Base-by-base conservation (phyloP, 371 early-diverging fungal genomes). In the Mortierella sp. region DNA sequence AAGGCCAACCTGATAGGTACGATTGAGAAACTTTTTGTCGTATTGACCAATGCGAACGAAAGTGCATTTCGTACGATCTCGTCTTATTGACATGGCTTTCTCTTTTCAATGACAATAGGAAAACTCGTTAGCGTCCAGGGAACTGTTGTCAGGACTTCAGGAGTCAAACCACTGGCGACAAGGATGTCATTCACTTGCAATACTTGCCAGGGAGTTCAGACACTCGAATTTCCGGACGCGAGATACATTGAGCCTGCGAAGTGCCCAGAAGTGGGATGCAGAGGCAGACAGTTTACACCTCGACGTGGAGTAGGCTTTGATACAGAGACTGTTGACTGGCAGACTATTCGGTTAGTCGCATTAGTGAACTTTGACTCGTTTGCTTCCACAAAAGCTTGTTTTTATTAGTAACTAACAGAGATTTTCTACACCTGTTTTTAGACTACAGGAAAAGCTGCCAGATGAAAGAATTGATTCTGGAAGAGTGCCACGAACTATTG, bases 401-500 rank as follows among this genome's bases (percentile, higher is more conserved):
- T 34, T 16, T 28, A 14, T n/a, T 55, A 11, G 38, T 74, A 2
- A 45, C 44, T 42, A 63, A 48, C 24, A 26, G 5, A 26, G 38
- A 11, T 28, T 10, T 11, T n/a, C 47, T 16, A 31, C 13, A 11
- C 11, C 34, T 26, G 0, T 55, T 63, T 13, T 8, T 54, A 93
- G 93, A 28, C 90, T 96, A 31, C 96, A 96, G 83, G 96, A 96
- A 72, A 93, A 94, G 73, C 88, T 94, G 31, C 90, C 92, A 60
- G 95, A 95, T 74, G 95, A 96, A 74, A 90, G 94, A 42, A 75
- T 91, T 26, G 96, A 96, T 92, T 52, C 99, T 19, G 99, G 99
- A 26, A 97, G 97, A 83, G 91, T 99, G 60, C 99, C 99, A 52
- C 93, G 99, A 24, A 96, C 98, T n/a, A 92, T 99, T 19, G 99